phyloP scores from a whole-genome alignment of 164 flowering plant genomes.

The Magnolia sinica region DNA sequence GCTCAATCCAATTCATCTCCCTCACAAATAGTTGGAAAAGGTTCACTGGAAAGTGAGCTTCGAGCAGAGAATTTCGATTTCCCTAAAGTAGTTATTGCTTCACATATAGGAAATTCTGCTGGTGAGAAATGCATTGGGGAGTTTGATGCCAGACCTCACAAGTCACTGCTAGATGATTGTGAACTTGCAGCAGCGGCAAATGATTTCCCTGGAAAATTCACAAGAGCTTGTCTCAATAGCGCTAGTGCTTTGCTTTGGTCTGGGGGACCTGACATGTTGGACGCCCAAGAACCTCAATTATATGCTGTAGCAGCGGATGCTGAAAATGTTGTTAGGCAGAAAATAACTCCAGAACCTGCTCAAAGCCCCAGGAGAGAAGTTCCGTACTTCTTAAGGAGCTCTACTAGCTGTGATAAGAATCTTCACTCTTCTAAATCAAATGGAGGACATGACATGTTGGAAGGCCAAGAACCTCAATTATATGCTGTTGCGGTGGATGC shows the following conservation, averaged over 20 bases:
- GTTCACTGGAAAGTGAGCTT: slow-evolving; percentile 11
- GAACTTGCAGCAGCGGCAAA: background rate
- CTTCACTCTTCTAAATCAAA: slow-evolving; percentile 13
- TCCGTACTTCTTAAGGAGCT: slow-evolving; percentile 10
- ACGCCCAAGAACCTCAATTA: slow-evolving; percentile 1
- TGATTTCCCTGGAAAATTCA: slow-evolving; percentile 2
- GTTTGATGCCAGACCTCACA: slow-evolving; percentile 9
- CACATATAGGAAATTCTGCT: slow-evolving; percentile 2
- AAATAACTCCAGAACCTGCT: slow-evolving; percentile 1
- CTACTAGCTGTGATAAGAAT: slow-evolving; percentile 3
- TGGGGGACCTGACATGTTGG: background rate
- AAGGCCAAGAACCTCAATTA: slow-evolving; percentile 1
- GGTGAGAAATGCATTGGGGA: background rate
- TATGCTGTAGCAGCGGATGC: slow-evolving; percentile 5
- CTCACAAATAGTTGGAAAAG: slow-evolving; percentile 2
- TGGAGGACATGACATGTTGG: background rate
- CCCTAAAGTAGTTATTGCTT: background rate
- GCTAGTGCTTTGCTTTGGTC: background rate
- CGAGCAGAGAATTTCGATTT: background rate
- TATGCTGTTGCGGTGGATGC: slow-evolving; percentile 5
- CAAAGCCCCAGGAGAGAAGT: slow-evolving; percentile 5
- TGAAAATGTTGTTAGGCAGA: slow-evolving; percentile 1
- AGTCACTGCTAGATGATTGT: slow-evolving; percentile 2
- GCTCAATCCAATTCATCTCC: background rate
- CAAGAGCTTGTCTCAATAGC: background rate